phyloP scores from a whole-genome alignment of 2,329 filamentous ascomycete genomes.

The Neospermospora avenae region DNA sequence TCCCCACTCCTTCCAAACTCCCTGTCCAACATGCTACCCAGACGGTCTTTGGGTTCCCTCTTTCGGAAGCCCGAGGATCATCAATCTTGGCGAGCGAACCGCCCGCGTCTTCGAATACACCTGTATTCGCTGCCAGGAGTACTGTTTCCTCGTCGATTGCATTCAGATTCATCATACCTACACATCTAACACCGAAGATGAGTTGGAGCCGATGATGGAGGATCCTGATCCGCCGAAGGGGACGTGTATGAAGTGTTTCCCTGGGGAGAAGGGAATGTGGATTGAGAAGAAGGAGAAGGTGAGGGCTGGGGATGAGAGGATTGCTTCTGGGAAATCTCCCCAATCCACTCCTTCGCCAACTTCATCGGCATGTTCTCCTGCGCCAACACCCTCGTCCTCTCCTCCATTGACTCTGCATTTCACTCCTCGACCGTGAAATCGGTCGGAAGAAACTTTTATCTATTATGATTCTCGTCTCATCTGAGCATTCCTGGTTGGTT shows the following conservation, averaged over 20 bases:
- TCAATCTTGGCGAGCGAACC: background rate
- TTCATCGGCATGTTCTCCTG: no score
- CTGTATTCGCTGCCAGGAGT: background rate
- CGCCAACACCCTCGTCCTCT: no score
- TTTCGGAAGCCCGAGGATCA: background rate
- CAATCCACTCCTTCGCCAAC: no score
- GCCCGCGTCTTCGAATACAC: background rate
- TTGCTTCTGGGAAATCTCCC: no score
- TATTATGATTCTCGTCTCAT: no score
- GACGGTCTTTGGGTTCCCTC: background rate
- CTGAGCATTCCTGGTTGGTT: no score
- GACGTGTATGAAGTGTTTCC: background rate
- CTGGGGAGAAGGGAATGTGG: background rate
- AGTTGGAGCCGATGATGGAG: background rate
- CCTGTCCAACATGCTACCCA: background rate
- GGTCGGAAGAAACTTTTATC: no score
- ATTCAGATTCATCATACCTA: background rate
- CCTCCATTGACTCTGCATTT: no score
- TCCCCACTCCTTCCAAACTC: background rate
- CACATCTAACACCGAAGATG: background rate
- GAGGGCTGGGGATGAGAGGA: no score
- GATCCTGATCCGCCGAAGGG: background rate
- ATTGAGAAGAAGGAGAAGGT: background rate
- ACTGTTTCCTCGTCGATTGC: background rate
- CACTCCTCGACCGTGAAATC: no score